phyloP scores from a whole-genome alignment of 176 grass and related monocot species.

The Microstegium vimineum region DNA sequence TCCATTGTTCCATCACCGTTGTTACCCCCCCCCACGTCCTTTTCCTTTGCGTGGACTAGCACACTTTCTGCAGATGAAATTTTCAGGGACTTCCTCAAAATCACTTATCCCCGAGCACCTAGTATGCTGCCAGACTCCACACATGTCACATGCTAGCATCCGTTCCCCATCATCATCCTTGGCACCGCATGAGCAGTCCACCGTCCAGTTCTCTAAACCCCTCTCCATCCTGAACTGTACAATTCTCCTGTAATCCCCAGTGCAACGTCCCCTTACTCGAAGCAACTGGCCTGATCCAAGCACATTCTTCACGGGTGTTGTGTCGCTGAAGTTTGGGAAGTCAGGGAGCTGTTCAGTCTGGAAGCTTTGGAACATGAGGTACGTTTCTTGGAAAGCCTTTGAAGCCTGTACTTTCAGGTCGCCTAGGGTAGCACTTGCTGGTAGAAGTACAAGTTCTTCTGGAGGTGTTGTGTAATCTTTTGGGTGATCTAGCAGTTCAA shows the following conservation, averaged over 20 bases:
- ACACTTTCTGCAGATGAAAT: slow-evolving; percentile 78
- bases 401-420: slow-evolving; percentile 70
- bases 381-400: slow-evolving; percentile 78
- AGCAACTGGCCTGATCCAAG: slow-evolving; percentile 53
- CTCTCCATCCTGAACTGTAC: slow-evolving; percentile 89
- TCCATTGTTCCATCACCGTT: slow-evolving; percentile 42
- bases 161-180: slow-evolving; percentile 94
- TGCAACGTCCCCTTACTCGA: slow-evolving; percentile 57
- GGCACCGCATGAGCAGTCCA: slow-evolving; percentile 85
- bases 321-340: slow-evolving; percentile 50
- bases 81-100: slow-evolving; percentile 75
- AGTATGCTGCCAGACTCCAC: slow-evolving; percentile 95
- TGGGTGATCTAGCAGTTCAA: slow-evolving; percentile 76
- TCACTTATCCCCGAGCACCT: slow-evolving; percentile 85
- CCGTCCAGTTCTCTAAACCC: slow-evolving; percentile 91
- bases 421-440: slow-evolving; percentile 57
- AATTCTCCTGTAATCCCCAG: slow-evolving; percentile 52
- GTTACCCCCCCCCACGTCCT: slow-evolving; percentile 19
- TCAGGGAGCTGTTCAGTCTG: slow-evolving; percentile 71
- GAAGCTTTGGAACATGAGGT: slow-evolving; percentile 92
- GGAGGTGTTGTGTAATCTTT: slow-evolving; percentile 75
- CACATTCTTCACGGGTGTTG: slow-evolving; percentile 49
- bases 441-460: slow-evolving; percentile 66
- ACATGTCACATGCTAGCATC: slow-evolving; percentile 89
- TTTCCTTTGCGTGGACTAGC: slow-evolving; percentile 28